phyloP scores from a whole-genome alignment of 1,139 yeast species.

The Yamadazyma atlantica region DNA sequence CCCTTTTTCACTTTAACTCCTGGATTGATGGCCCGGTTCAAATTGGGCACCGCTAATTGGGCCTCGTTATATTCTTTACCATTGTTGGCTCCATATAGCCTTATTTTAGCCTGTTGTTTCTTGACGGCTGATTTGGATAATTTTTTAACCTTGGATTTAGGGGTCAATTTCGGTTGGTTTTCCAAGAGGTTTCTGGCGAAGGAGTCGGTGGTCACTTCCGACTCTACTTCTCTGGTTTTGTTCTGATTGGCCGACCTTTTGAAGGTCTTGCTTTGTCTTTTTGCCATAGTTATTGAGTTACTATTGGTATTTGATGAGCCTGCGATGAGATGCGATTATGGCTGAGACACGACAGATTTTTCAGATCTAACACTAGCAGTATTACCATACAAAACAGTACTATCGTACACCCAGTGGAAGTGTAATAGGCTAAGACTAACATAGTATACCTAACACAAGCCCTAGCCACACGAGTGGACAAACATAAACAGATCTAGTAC shows the following conservation, averaged over 20 bases:
- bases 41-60: constrained; percentile 72
- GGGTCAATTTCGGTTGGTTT: constrained; percentile 61
- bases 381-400: too few relatives aligned
- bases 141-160: constrained; percentile 54
- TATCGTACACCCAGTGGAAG: too few relatives aligned
- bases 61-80: constrained; percentile 70
- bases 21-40: constrained; percentile 82
- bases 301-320: constrained; percentile 2
- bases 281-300: constrained; percentile 32
- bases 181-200: constrained; percentile 65
- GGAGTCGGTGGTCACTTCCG: constrained; percentile 65
- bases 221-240: constrained; percentile 55
- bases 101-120: constrained; percentile 62
- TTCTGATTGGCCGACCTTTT: constrained; percentile 56
- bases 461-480: too few relatives aligned
- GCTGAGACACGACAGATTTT: neutral
- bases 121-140: constrained; percentile 54
- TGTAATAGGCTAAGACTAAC: too few relatives aligned
- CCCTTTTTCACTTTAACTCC: constrained; percentile 78
- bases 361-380: too few relatives aligned
- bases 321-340: constrained; percentile 8
- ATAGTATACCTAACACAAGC: too few relatives aligned
- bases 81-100: constrained; percentile 70
- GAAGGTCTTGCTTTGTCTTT: constrained; percentile 58
- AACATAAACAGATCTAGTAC: too few relatives aligned